These are phyloP conservation scores for Cyanidiococcus yangmingshanensis DNA, from an alignment of 23 red algal species.

Conservation along the genomic window DNA sequence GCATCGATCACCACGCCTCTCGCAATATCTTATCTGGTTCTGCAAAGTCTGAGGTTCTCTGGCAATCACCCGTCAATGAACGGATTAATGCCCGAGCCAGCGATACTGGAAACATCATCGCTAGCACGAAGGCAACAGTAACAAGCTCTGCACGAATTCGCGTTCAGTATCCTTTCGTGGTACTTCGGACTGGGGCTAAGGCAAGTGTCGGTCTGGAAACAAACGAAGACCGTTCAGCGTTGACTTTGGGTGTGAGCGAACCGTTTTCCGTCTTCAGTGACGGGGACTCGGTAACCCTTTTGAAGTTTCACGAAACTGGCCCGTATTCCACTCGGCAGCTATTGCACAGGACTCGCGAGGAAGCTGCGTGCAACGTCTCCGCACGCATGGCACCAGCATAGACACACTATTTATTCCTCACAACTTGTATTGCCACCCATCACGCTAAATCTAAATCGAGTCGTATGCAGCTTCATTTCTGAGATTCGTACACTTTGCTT, in stretches of 20 bases:
- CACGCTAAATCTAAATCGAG: too few relatives aligned
- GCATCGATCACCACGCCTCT: neutral
- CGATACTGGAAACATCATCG: neutral
- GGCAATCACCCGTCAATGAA: neutral
- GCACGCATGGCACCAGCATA: neutral
- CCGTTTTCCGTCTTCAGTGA: slow-evolving; percentile 13
- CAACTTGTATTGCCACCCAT: too few relatives aligned
- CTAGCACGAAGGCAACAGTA: neutral
- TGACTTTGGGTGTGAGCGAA: neutral
- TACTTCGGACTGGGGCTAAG: neutral
- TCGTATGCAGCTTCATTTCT: too few relatives aligned
- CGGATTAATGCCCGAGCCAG: neutral
- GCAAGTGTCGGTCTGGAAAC: neutral
- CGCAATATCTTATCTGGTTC: neutral
- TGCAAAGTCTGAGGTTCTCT: neutral
- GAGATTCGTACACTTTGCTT: too few relatives aligned
- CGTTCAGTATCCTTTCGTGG: slow-evolving; percentile 9
- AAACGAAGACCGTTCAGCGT: neutral
- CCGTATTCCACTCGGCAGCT: neutral
- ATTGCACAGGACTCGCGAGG: neutral
- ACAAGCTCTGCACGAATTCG: neutral
- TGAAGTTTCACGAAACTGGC: neutral
- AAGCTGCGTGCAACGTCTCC: neutral
- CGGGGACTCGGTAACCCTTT: neutral
- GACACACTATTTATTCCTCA: too few relatives aligned